Conservation (phyloP, 139 green algal species). For the Picochlorum sp. region DNA sequence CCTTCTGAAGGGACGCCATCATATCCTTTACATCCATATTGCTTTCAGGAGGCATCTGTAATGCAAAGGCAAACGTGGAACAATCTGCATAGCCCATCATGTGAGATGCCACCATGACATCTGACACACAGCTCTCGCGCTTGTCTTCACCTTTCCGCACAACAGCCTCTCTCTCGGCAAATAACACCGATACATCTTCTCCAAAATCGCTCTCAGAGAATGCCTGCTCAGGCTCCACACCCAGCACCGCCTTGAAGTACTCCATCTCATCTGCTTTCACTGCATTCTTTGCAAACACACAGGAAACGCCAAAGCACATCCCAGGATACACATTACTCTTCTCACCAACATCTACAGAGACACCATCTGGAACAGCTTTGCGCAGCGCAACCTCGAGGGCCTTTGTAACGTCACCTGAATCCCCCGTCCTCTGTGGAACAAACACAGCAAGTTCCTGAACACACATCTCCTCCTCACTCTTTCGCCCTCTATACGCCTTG, state of each 20-base stretch:
- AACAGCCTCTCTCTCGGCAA: background rate
- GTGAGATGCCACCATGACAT: conserved; percentile 5
- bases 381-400: no score
- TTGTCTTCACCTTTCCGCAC: no score
- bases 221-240: conserved; percentile 17
- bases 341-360: no score
- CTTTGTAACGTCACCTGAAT: no score
- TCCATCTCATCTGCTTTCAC: conserved; percentile 10
- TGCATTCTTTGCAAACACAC: background rate
- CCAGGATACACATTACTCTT: background rate
- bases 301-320: conserved; percentile 6
- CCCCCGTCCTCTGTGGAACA: no score
- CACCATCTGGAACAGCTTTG: no score
- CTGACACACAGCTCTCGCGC: conserved; percentile 6
- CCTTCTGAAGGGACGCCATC: background rate
- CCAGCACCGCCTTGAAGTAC: conserved; percentile 23
- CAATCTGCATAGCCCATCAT: background rate
- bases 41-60: no score
- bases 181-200: background rate
- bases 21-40: background rate
- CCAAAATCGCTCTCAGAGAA: conserved; percentile 21
- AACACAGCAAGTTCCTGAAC: no score
- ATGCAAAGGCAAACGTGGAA: no score
- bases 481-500: background rate
- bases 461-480: no score